phyloP scores from a whole-genome alignment of 345 rosid species.

The Dipteronia dyeriana region DNA sequence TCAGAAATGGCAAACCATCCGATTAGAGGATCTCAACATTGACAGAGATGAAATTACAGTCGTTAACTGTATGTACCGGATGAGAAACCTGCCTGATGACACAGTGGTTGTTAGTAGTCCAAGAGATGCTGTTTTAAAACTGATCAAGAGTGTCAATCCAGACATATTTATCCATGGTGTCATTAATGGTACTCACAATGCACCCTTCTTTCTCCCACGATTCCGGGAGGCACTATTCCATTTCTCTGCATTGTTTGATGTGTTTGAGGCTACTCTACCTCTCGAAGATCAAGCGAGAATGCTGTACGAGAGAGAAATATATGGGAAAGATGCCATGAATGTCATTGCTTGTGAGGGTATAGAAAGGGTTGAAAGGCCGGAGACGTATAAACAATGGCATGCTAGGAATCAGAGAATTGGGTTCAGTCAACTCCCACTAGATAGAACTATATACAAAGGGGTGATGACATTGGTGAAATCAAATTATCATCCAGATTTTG shows the following conservation, averaged over 20 bases:
- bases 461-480: constrained; percentile 44
- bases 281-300: constrained; percentile 57
- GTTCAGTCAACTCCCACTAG: constrained; percentile 56
- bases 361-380: constrained; percentile 70
- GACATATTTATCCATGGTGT: constrained; percentile 65
- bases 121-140: constrained; percentile 61
- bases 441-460: constrained; percentile 44
- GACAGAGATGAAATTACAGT: constrained; percentile 53
- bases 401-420: constrained; percentile 50
- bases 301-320: constrained; percentile 59
- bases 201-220: constrained; percentile 70
- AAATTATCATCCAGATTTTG: constrained; percentile 63
- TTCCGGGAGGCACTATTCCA: constrained; percentile 75
- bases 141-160: constrained; percentile 62
- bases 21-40: constrained; percentile 62
- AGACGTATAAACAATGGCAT: constrained; percentile 68
- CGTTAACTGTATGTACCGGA: constrained; percentile 61
- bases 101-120: constrained; percentile 57
- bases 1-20: constrained; percentile 70
- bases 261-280: constrained; percentile 50
- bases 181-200: constrained; percentile 60
- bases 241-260: constrained; percentile 67
- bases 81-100: constrained; percentile 70
- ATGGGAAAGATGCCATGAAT: constrained; percentile 62
- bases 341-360: constrained; percentile 76